Percentiles rank a stretch among this genome's conserved stretches.
phyloP scores from a whole-genome alignment of 2,329 filamentous ascomycete species.

The Colletotrichum sp. region DNA sequence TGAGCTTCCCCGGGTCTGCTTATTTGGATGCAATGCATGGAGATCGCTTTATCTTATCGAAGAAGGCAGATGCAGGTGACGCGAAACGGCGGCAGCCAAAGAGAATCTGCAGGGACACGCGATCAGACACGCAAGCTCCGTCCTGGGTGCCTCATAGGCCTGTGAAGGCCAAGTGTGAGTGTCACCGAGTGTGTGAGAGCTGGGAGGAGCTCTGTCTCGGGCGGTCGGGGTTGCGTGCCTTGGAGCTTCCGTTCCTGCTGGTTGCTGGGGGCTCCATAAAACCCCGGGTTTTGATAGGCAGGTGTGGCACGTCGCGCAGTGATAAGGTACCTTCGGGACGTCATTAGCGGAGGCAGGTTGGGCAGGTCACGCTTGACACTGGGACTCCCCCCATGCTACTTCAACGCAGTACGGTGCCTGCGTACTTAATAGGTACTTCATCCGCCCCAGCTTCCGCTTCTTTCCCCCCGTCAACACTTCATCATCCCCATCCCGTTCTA shows the following conservation, averaged over 20 bases:
- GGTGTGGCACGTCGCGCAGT: background rate
- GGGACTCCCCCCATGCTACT: background rate
- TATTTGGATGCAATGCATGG: background rate
- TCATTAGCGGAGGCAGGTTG: slow-evolving; percentile 15
- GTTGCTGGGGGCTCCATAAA: background rate
- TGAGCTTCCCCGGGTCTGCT: background rate
- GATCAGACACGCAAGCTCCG: slow-evolving; percentile 22
- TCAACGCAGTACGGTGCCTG: background rate
- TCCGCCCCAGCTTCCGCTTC: slow-evolving; percentile 10
- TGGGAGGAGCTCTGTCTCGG: slow-evolving; percentile 17
- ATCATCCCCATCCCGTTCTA: slow-evolving; percentile 7
- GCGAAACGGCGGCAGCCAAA: background rate
- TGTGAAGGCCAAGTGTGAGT: background rate
- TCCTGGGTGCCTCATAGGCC: slow-evolving; percentile 10
- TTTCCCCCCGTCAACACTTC: slow-evolving; percentile 20
- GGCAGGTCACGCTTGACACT: slow-evolving; percentile 14
- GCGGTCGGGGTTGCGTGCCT: background rate
- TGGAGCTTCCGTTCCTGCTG: background rate
- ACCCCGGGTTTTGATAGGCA: background rate
- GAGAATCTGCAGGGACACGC: slow-evolving; percentile 18
- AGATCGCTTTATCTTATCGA: background rate
- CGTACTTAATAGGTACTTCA: slow-evolving; percentile 20
- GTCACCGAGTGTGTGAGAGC: slow-evolving; percentile 9
- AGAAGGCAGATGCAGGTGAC: background rate
- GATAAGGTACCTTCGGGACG: background rate